Conservation (phyloP, 306 rosid genomes). For the Castanea mollissima region DNA sequence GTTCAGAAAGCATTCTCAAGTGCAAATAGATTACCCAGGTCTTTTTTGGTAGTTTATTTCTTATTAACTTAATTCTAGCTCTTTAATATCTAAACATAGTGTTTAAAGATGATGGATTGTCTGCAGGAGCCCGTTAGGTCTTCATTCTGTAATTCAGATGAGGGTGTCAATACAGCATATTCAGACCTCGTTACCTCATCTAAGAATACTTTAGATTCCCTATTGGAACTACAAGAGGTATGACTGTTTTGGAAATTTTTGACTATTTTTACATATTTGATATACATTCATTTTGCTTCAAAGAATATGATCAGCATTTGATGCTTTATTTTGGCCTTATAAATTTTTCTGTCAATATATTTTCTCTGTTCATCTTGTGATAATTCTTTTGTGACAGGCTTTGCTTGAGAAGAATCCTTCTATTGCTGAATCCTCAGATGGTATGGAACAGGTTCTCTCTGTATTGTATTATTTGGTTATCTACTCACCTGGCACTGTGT, state of each 20-base stretch:
- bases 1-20: conserved; percentile 79
- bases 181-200: conserved; percentile 61
- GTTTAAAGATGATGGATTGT: conserved; percentile 18
- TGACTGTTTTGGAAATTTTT: conserved; percentile 8
- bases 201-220: conserved; percentile 69
- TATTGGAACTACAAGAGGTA: conserved; percentile 83
- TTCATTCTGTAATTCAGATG: conserved; percentile 55
- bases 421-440: conserved; percentile 47
- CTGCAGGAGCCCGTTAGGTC: conserved; percentile 75
- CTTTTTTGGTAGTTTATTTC: conserved; percentile 17
- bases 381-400: conserved; percentile 57
- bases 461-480: not conserved
- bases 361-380: not conserved
- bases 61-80: not conserved
- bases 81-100: conserved; percentile 9
- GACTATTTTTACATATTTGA: not conserved
- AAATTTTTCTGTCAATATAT: not conserved
- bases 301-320: not conserved
- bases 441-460: conserved; percentile 31
- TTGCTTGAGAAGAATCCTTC: conserved; percentile 64
- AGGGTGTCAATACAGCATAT: conserved; percentile 58
- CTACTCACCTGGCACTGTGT: not conserved
- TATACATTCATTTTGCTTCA: not conserved
- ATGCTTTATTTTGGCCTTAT: not conserved
- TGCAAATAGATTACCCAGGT: conserved; percentile 96